Percentiles rank a stretch among this genome's conserved stretches.
Conservation (phyloP, 1,284 basidiomycete genomes). For the Ceratobasidium sp. region DNA sequence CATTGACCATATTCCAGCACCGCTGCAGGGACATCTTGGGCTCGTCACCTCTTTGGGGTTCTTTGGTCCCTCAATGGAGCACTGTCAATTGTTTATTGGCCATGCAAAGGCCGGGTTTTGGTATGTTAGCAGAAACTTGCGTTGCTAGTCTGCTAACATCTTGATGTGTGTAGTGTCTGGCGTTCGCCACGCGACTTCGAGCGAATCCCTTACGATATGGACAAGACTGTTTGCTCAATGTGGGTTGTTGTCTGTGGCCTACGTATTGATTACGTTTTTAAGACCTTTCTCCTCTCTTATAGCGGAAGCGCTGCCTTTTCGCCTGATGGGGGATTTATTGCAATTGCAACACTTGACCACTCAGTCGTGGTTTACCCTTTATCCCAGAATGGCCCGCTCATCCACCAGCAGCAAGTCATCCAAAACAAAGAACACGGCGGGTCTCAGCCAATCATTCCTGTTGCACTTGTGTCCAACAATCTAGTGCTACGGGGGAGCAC, state of each 20-base stretch:
- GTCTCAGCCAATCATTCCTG: not conserved
- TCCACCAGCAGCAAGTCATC: not conserved
- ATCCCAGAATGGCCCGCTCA: not conserved
- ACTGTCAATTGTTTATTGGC: conserved; percentile 1
- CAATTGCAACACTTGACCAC: conserved; percentile 1
- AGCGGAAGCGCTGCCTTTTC: not conserved
- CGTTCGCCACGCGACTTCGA: not conserved
- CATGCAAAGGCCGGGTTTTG: conserved; percentile 12
- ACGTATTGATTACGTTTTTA: not conserved
- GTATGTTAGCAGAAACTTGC: not conserved
- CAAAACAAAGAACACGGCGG: not conserved
- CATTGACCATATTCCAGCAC: not conserved
- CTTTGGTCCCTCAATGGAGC: not conserved
- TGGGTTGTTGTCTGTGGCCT: not conserved
- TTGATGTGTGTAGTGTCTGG: not conserved
- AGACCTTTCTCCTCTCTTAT: not conserved
- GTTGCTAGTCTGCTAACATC: not conserved
- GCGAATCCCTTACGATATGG: conserved; percentile 1
- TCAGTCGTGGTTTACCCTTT: not conserved
- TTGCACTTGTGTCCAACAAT: not conserved
- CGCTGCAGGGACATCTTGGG: not conserved
- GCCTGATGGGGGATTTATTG: conserved; percentile 1
- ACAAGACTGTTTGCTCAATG: not conserved
- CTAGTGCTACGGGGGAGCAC: not conserved
- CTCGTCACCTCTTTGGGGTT: conserved; percentile 7